These are phyloP conservation scores for Gaeumannomyces sp. DNA, from an alignment of 2,329 filamentous ascomycete genomes.

Conservation along the genomic window DNA sequence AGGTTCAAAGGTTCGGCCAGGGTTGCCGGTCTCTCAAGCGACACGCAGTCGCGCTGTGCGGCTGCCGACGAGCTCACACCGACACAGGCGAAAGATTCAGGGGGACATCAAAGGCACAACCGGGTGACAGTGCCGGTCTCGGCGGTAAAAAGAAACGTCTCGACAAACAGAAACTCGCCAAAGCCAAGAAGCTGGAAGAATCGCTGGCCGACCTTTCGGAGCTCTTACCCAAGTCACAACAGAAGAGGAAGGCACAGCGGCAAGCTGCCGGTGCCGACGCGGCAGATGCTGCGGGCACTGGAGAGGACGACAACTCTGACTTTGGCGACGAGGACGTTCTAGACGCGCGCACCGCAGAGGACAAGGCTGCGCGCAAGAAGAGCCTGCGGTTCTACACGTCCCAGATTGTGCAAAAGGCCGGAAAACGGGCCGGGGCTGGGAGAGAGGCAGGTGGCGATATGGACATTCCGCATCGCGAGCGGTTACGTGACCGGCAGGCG, in stretches of 20 bases:
- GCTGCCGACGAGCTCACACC: background rate
- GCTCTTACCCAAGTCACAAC: conserved; percentile 47
- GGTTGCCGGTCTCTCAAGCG: conserved; percentile 12
- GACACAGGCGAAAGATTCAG: conserved; percentile 21
- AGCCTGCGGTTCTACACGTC: conserved; percentile 96
- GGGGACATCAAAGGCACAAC: background rate
- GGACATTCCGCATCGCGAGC: conserved; percentile 83
- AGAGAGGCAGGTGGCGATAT: conserved; percentile 71
- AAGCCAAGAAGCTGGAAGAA: conserved; percentile 59
- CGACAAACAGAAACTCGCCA: conserved; percentile 30
- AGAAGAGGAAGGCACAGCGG: conserved; percentile 36
- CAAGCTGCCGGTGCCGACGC: conserved; percentile 19
- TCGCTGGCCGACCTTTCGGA: conserved; percentile 63
- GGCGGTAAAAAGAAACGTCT: conserved; percentile 19
- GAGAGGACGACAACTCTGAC: conserved; percentile 66
- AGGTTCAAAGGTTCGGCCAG: conserved; percentile 41
- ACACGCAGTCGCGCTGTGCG: conserved; percentile 13
- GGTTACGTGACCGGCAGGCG: conserved; percentile 76
- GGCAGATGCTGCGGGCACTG: conserved; percentile 29
- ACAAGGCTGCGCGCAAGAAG: conserved; percentile 87
- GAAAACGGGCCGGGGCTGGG: conserved; percentile 69
- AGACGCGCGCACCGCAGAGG: conserved; percentile 70
- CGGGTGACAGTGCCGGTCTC: background rate
- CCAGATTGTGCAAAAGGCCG: conserved; percentile 91
- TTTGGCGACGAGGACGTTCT: conserved; percentile 85